Base-by-base conservation (phyloP, 371 early-diverging fungal species). In the Mortierella sp. region DNA sequence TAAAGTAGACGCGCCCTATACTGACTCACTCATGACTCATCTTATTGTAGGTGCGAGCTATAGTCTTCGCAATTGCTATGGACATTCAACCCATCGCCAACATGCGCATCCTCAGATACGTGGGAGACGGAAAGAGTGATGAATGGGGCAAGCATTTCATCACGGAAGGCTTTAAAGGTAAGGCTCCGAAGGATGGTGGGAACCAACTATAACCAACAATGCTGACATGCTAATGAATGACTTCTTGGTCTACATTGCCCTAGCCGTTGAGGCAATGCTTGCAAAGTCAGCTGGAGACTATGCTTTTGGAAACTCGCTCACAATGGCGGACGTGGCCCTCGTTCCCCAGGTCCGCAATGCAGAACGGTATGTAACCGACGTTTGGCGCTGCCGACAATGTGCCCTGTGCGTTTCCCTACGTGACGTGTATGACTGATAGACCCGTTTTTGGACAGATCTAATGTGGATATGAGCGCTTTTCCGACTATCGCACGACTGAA, bases 1-100 rank as follows among this genome's bases (percentile, higher is more conserved):
- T 52, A 17, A 52, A 34, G 8, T 13, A 12, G 16, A 17, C n/a
- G 24, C n/a, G 13, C 37, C 13, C 37, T 37, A 13, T 6, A 37
- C n/a, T 37, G 37, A 37, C 37, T 37, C 8, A 37, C 37, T 6
- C 13, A 37, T 37, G 37, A 37, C 8, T 37, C 24, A 13, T 51
- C 22, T 34, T 40, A 24, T 37, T 52, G 3, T 63, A 87, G 73
- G 94, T 92, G 44, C 86, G 95, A n/a, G 83, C 88, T 0, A 81
- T 97, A 48, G 85, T 87, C 24, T 77, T 83, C 43, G 80, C 88
- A 9, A 89, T 97, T 25, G 90, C 87, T 19, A 83, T 89, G 72
- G 98, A 96, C 68, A 96, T 90, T 49, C 96, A 96, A 70, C 98
- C 98, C 3, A 59, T 95, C 43, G 93, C 95, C 67, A 96, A 97